phyloP scores from a whole-genome alignment of 768 basidiomycete genomes.

The Suillus placidus region DNA sequence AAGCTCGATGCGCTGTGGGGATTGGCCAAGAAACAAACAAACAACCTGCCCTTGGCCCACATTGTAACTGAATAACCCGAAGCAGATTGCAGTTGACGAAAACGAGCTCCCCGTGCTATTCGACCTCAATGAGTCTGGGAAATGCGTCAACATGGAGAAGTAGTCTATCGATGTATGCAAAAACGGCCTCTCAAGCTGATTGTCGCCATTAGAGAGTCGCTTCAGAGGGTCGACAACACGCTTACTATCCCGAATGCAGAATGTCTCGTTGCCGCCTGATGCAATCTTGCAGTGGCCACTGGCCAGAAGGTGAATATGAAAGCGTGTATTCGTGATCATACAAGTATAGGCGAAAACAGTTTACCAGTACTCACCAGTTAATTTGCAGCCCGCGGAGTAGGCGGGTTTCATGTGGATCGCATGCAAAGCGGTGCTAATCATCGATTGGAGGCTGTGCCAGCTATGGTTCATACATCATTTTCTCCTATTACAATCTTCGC shows the following conservation, averaged over 20 bases:
- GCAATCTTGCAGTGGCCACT: neutral
- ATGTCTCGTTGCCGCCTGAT: neutral
- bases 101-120: neutral
- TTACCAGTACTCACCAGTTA: neutral
- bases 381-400: neutral
- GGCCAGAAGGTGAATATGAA: too few relatives aligned
- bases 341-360: neutral
- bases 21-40: neutral
- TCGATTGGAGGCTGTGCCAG: neutral
- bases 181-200: neutral
- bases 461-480: neutral
- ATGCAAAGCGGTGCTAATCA: neutral
- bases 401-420: neutral
- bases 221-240: neutral
- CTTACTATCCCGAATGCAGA: neutral
- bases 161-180: neutral
- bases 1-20: slow-evolving; percentile 4
- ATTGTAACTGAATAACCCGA: neutral
- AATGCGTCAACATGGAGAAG: neutral
- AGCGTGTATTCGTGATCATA: neutral
- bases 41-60: neutral
- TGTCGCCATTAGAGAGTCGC: neutral
- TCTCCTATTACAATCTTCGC: neutral
- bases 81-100: neutral
- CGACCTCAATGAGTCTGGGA: neutral